Percentiles rank a stretch among this genome's conserved stretches.
These are phyloP conservation scores for Penicillium herquei DNA, from an alignment of 495 filamentous ascomycete genomes.

Conservation along the genomic window DNA sequence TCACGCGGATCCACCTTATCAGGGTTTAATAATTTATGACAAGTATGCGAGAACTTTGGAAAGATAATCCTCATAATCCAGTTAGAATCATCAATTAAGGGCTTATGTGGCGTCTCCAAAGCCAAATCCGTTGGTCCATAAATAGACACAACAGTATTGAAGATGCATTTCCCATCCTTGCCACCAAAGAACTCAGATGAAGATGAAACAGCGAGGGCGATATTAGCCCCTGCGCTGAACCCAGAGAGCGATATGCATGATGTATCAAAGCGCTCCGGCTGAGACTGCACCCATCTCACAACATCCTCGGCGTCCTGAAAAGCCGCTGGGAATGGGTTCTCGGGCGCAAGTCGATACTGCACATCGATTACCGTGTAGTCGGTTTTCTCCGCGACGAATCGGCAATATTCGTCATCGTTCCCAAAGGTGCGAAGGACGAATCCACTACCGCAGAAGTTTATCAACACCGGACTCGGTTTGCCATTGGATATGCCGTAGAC, in stretches of 20 bases:
- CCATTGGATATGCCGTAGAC: conserved; percentile 34
- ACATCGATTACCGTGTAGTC: conserved; percentile 50
- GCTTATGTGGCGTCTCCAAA: conserved; percentile 22
- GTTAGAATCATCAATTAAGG: conserved; percentile 23
- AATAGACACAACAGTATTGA: conserved; percentile 38
- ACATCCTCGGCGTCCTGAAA: conserved; percentile 63
- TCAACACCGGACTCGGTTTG: conserved; percentile 35
- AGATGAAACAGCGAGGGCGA: conserved; percentile 36
- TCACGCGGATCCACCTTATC: conserved; percentile 27
- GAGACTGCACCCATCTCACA: conserved; percentile 35
- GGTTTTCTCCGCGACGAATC: conserved; percentile 32
- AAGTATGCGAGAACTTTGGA: conserved; percentile 28
- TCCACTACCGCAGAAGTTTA: conserved; percentile 46
- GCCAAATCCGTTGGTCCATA: conserved; percentile 39
- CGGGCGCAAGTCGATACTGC: conserved; percentile 76
- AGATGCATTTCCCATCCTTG: conserved; percentile 10
- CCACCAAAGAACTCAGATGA: conserved; percentile 28
- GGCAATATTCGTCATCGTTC: conserved; percentile 41
- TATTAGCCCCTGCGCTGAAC: conserved; percentile 46
- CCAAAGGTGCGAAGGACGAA: conserved; percentile 41
- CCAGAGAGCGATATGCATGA: conserved; percentile 40
- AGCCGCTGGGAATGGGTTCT: conserved; percentile 71
- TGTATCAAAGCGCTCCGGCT: conserved; percentile 32
- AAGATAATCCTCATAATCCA: conserved; percentile 28
- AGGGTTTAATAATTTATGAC: conserved; percentile 27